These are phyloP conservation scores for Coemansia sp. DNA, from an alignment of 192 early-diverging fungal species.

Conservation along the genomic window DNA sequence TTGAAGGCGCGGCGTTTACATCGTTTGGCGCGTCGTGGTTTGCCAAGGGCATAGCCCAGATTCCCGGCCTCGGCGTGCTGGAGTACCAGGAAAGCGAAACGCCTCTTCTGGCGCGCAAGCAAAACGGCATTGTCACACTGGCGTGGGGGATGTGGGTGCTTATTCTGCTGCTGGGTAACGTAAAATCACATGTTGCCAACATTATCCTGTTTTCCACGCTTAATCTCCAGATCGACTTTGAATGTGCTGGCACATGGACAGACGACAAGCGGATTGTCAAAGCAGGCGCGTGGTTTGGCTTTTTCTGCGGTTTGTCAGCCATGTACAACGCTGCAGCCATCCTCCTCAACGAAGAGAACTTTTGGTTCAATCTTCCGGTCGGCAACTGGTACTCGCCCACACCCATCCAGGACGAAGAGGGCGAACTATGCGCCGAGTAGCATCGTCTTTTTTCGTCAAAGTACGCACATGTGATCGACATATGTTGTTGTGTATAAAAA, in stretches of 20 bases:
- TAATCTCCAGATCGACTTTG: slow-evolving; percentile 38
- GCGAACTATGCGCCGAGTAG: background rate
- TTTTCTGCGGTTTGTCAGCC: slow-evolving; percentile 48
- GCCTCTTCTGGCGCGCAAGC: slow-evolving; percentile 21
- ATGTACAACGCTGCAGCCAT: slow-evolving; percentile 50
- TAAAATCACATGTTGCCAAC: slow-evolving; percentile 44
- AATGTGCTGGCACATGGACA: slow-evolving; percentile 32
- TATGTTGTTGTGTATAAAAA: background rate
- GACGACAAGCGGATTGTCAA: slow-evolving; percentile 20
- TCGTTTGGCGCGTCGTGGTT: slow-evolving; percentile 49
- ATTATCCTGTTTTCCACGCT: slow-evolving; percentile 41
- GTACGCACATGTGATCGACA: background rate
- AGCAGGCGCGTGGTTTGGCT: slow-evolving; percentile 48
- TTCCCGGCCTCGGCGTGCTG: slow-evolving; percentile 31
- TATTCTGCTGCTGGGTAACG: slow-evolving; percentile 44
- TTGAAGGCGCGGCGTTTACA: slow-evolving; percentile 48
- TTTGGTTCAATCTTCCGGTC: slow-evolving; percentile 51
- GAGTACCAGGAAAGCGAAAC: slow-evolving; percentile 30
- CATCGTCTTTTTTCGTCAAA: background rate
- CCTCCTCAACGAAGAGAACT: slow-evolving; percentile 49
- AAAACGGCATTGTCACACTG: slow-evolving; percentile 29
- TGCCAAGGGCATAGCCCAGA: slow-evolving; percentile 31
- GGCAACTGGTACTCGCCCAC: slow-evolving; percentile 50
- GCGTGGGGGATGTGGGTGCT: slow-evolving; percentile 49
- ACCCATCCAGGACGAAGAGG: slow-evolving; percentile 11